Conservation (phyloP, 768 basidiomycete species). For the Hygrocybe coccinea region DNA sequence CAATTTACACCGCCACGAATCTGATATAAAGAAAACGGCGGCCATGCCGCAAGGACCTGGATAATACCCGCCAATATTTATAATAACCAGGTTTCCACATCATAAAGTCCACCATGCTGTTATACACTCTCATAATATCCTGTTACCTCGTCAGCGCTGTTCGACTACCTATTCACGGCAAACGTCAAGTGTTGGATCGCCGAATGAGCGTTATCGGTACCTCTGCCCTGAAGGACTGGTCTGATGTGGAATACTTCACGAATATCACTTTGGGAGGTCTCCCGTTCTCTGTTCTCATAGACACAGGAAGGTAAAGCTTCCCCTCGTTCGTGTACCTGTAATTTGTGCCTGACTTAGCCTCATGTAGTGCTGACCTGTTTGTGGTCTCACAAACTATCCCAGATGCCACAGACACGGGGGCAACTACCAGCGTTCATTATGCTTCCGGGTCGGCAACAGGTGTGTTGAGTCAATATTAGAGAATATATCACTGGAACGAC, state of each 20-base stretch:
- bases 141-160: not conserved
- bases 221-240: not conserved
- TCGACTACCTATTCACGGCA: not conserved
- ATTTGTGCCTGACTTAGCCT: not conserved
- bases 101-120: not conserved
- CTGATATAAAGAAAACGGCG: no score
- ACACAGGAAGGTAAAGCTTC: constrained; percentile 20
- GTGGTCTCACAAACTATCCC: constrained; percentile 14
- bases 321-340: not conserved
- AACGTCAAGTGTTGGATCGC: not conserved
- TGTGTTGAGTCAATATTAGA: not conserved
- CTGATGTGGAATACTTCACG: constrained; percentile 12
- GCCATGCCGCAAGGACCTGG: no score
- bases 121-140: not conserved
- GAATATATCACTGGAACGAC: not conserved
- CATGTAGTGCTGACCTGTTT: constrained; percentile 20
- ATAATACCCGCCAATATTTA: no score
- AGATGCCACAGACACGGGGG: constrained; percentile 12
- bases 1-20: no score
- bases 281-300: constrained; percentile 16
- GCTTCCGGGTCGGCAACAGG: constrained; percentile 19
- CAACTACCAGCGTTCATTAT: constrained; percentile 13
- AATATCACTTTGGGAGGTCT: constrained; percentile 20
- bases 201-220: not conserved
- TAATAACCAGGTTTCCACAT: no score